phyloP scores from a whole-genome alignment of 1,284 basidiomycete species.

The Sporisorium scitamineum region DNA sequence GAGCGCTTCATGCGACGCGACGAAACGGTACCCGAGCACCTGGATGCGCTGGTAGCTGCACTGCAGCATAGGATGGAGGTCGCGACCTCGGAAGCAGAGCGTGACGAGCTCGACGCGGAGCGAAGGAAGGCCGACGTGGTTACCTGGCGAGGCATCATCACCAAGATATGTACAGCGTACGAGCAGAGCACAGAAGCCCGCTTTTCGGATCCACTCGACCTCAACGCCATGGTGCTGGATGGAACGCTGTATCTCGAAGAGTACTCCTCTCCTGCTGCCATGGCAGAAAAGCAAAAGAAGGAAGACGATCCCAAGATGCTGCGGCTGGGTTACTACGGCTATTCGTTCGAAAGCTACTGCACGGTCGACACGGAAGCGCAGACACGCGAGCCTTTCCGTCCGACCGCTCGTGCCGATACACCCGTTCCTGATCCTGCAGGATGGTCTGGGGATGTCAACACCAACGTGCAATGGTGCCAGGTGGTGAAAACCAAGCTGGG shows the following conservation, averaged over 20 bases:
- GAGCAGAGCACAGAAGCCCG: conserved; percentile 48
- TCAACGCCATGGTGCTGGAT: conserved; percentile 70
- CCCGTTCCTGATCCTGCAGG: conserved; percentile 21
- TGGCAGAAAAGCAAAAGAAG: conserved; percentile 76
- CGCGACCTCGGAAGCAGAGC: neutral
- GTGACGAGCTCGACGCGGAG: conserved; percentile 36
- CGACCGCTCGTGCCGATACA: neutral
- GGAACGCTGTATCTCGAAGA: conserved; percentile 85
- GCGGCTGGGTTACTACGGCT: conserved; percentile 68
- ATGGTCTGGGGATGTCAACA: conserved; percentile 90
- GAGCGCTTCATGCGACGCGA: conserved; percentile 77
- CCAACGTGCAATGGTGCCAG: conserved; percentile 95
- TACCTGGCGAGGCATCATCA: conserved; percentile 90
- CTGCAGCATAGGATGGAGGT: conserved; percentile 46
- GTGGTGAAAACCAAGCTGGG: conserved; percentile 90
- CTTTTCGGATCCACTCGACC: conserved; percentile 74
- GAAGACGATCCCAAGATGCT: conserved; percentile 26
- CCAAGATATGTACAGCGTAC: conserved; percentile 74
- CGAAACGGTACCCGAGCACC: conserved; percentile 72
- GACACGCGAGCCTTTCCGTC: conserved; percentile 10
- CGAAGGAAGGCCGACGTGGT: conserved; percentile 73
- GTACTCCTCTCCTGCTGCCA: conserved; percentile 74
- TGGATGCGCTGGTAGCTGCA: conserved; percentile 44
- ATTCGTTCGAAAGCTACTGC: conserved; percentile 88
- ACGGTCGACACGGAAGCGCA: conserved; percentile 72